These are phyloP conservation scores for Flaveria brownii DNA, from an alignment of 129 eudicot species.

Conservation along the genomic window DNA sequence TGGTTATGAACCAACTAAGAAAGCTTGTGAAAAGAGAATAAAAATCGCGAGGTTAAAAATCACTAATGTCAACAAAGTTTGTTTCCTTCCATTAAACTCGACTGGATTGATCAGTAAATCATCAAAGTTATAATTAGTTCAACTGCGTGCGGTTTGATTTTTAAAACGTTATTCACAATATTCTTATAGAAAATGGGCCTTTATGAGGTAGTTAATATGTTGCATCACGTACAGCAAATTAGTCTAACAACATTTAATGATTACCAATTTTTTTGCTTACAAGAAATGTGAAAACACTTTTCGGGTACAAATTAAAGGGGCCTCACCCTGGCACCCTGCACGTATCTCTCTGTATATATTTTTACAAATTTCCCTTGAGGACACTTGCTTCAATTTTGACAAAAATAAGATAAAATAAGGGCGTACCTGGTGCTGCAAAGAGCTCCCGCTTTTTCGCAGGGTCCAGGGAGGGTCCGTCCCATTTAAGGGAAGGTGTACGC, in stretches of 20 bases:
- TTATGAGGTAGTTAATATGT: slow-evolving; percentile 6
- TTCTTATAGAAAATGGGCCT: not conserved
- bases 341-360: not conserved
- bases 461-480: too few species aligned
- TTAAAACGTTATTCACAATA: not conserved
- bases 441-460: too few species aligned
- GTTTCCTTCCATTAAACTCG: not conserved
- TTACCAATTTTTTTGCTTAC: slow-evolving; percentile 15
- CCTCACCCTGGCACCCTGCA: not conserved
- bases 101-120: not conserved
- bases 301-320: slow-evolving; percentile 11
- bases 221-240: slow-evolving; percentile 23
- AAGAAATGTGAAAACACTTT: slow-evolving; percentile 22
- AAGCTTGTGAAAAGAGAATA: not conserved
- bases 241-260: slow-evolving; percentile 18
- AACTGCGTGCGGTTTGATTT: not conserved
- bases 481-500: too few species aligned
- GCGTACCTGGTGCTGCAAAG: too few species aligned
- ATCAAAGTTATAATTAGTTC: not conserved
- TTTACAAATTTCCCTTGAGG: not conserved
- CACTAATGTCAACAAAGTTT: not conserved
- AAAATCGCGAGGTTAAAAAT: not conserved
- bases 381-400: not conserved
- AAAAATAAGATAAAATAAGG: not conserved
- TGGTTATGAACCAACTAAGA: not conserved